Percentiles rank a stretch among this genome's conserved stretches.
Evolutionary conservation across 768 basidiomycete genomes (phyloP).

Genomic region (Hydnum rufescens): DNA sequence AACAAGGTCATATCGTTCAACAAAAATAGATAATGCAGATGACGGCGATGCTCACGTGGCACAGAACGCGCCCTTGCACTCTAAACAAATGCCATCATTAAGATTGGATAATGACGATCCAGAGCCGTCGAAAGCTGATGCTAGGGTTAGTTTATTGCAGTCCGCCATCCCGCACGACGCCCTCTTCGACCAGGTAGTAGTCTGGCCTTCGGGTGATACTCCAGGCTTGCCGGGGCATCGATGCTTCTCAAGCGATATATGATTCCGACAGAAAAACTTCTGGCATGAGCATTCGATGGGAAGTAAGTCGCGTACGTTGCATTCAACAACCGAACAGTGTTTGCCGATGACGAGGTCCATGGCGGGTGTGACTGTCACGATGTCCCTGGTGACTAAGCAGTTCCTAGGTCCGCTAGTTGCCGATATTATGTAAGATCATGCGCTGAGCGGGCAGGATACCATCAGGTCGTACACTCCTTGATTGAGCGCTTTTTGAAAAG

Average conservation of each 20-base stretch:
- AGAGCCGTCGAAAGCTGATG: conserved; percentile 17
- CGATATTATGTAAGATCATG: too few species aligned
- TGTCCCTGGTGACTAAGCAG: too few species aligned
- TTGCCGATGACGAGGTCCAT: conserved; percentile 39
- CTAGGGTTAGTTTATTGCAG: conserved; percentile 39
- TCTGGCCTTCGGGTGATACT: not conserved
- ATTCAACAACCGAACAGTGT: conserved; percentile 40
- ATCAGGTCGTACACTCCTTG: too few species aligned
- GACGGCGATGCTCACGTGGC: conserved; percentile 27
- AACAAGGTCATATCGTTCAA: not conserved
- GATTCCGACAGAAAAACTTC: conserved; percentile 39
- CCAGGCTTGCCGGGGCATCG: conserved; percentile 22
- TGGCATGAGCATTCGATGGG: conserved; percentile 53
- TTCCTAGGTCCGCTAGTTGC: too few species aligned
- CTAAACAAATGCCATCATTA: conserved; percentile 25
- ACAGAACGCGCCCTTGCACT: conserved; percentile 42
- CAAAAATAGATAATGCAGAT: not conserved
- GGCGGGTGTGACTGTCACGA: not conserved
- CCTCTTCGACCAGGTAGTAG: conserved; percentile 14
- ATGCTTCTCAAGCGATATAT: conserved; percentile 42
- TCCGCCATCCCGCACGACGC: conserved; percentile 29
- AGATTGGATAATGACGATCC: conserved; percentile 12
- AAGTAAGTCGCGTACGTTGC: conserved; percentile 50
- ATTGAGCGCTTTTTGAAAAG: too few species aligned
- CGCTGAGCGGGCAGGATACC: too few species aligned